Base-by-base conservation (phyloP, 2,329 filamentous ascomycete genomes). In the Monilinia fructicola region DNA sequence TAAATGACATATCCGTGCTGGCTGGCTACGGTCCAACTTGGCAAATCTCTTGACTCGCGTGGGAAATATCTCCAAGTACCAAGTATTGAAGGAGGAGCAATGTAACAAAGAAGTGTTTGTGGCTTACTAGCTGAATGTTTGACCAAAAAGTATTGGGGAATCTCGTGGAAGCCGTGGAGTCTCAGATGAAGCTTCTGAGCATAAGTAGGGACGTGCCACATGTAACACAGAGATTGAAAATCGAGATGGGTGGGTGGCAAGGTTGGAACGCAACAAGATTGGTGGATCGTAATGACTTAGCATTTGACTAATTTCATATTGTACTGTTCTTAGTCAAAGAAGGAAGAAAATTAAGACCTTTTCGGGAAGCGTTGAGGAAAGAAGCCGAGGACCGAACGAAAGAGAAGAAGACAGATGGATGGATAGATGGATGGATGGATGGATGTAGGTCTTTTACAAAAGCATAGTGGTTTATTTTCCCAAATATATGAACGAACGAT, bases 171-270 rank as follows among this genome's bases (percentile, higher is more conserved):
- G 40, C 31, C 42, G 56, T 56, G 54, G 35, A 14, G 58, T 60
- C 58, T 61, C 31, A 61, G 44, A 60, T 60, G 28, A 50, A 61
- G 58, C 58, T 61, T 61, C 31, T 61, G 58, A 52, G 58, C 58
- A 50, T 6, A 10, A 9, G 1, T 10, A 21, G 58, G 31, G n/a
- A 61, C 58, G 58, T 61, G 58, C 31, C 18, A 48, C 2, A 26
- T 10, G 54, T 56, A 38, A 5, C 31, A 60, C 58, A 60, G 31
- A 60, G 44, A 60, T 60, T 50, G n/a, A 23, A 18, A 60, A 38
- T 31, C 56, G 21, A 50, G 44, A 26, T 23, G 1, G 46, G 46
- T 50, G 9, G n/a, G 40, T 50, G 28, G 44, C 44, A 16, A 60
- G 12, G 7, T 38, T 60, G n/a, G 42, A 38, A 60, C 18, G 6